Evolutionary conservation across 225 moss, liverwort and hornwort genomes (phyloP), one percentile per base, ranked within the genome.

Genomic region (Physcomitrellopsis africana): DNA sequence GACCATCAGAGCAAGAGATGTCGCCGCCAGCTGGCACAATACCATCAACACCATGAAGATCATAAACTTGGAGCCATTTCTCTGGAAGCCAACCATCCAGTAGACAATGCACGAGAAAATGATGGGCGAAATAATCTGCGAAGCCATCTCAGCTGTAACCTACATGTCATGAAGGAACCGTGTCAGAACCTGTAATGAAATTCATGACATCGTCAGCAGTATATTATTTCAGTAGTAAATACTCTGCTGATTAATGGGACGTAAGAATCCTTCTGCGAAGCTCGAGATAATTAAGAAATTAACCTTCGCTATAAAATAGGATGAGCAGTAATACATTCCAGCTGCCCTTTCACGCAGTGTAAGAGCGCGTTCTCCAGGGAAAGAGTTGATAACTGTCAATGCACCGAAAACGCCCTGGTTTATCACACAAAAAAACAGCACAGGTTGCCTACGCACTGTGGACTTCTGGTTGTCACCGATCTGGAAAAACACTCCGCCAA

Each of bases 381-480:
- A 94, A 57, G 94, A 94, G 77, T 94, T 94, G 20, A 94, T 90
- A 6, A 94, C 94, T 10, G 89, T 89, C 43, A 94, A 81, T 47
- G 92, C 94, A 44, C 92, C 94, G 65, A 94, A 94, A 29, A 94
- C 92, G 15, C 94, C 94, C 79, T 94, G 94, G 72, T 94, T 94
- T 69, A 94, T 92, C 48, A 94, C 94, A 82, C 94, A 94, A 51
- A 94, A 92, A 68, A 92, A 94, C 3, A 94, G 82, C 18, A 94
- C 94, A 19, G 94, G 94, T 69, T 94, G 94, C 75, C 92, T 89
- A 69, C 92, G 90, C 57, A 86, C 79, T 15, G 81, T 87, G 18
- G 94, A 94, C 55, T 75, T 81, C 69, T 90, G 85, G 22, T 77
- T 72, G 77, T 84, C 64, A 44, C 92, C 94, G 49, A 94, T 94